These are phyloP conservation scores for Cordyceps javanica DNA, from an alignment of 2,329 filamentous ascomycete genomes.

Conservation along the genomic window DNA sequence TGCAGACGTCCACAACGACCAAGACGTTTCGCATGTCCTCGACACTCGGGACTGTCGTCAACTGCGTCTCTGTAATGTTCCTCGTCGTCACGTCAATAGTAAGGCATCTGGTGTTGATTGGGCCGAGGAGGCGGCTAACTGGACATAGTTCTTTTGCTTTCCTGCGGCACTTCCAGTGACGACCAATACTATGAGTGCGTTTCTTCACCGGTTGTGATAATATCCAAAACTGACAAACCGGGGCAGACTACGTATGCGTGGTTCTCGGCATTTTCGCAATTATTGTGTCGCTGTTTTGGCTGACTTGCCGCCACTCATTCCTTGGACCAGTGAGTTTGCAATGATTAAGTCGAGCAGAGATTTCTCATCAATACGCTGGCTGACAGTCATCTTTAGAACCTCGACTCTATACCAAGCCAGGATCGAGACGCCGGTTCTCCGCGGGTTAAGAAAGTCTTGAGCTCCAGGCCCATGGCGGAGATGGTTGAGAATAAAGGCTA, in stretches of 20 bases:
- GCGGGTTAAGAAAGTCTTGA: background rate
- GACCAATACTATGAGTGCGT: slow-evolving; percentile 26
- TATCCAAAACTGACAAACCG: background rate
- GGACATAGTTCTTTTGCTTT: slow-evolving; percentile 28
- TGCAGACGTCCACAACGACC: slow-evolving; percentile 19
- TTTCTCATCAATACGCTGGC: background rate
- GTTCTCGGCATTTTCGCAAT: slow-evolving; percentile 29
- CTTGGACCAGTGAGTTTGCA: slow-evolving; percentile 8
- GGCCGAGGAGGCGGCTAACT: background rate
- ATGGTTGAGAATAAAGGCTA: background rate
- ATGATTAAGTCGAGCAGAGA: background rate
- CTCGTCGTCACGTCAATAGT: slow-evolving; percentile 34
- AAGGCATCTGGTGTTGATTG: background rate
- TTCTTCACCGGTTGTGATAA: background rate
- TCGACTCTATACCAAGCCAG: background rate
- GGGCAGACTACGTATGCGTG: slow-evolving; percentile 29
- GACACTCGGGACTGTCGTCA: slow-evolving; percentile 23
- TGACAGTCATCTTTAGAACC: background rate
- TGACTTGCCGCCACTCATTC: background rate
- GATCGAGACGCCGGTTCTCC: background rate
- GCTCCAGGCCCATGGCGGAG: background rate
- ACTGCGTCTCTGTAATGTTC: slow-evolving; percentile 28
- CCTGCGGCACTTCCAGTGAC: slow-evolving; percentile 23
- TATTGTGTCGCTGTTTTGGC: slow-evolving; percentile 8
- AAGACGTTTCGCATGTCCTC: slow-evolving; percentile 25